Base-by-base conservation (phyloP, 768 basidiomycete genomes). In the Tremella mesenterica region DNA sequence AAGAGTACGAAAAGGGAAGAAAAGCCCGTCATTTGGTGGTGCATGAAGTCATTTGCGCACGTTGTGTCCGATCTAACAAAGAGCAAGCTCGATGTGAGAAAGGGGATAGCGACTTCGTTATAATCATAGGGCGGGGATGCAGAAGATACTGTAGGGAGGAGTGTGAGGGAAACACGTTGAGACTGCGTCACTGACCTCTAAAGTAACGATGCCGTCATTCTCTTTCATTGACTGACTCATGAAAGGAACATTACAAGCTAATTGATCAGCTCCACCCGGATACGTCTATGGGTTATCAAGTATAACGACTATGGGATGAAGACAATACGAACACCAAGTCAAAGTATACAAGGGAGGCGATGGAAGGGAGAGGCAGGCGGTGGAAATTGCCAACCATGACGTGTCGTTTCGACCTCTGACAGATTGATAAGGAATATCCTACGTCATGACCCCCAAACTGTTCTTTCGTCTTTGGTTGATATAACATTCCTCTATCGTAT, bases 11-110 rank as follows among this genome's bases (percentile, higher is more conserved):
- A 60, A 44, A 46, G 36, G 30, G 43, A 48, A 13, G n/a, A 25
- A 44, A 49, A 20, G 31, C 38, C 44, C 52, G 23, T 66, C 64
- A 66, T 48, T 49, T 44, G 64, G 64, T 66, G 64, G 64, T 66
- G 64, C 64, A 63, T 66, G 64, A 66, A 66, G 64, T 66, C 54
- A 49, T 44, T 59, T 57, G 55, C 57, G 53, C 64, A 65, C 23
- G 27, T 48, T 62, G 48, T 41, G 38, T 34, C 41, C 23, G 27
- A 44, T 33, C n/a, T 9, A 20, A 27, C 34, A 45, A 20, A 20
- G 23, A 44, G 51, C n/a, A n/a, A n/a, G 58, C 48, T 48, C 39
- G 44, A 44, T 21, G 47, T 26, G 45, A 33, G 38, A 9, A 41
- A 45, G 41, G 44, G 49, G 33, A 53, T 66, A 58, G 58, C 64